These are phyloP conservation scores for Leccinum uliginosum DNA, from an alignment of 768 basidiomycete genomes.

Conservation along the genomic window DNA sequence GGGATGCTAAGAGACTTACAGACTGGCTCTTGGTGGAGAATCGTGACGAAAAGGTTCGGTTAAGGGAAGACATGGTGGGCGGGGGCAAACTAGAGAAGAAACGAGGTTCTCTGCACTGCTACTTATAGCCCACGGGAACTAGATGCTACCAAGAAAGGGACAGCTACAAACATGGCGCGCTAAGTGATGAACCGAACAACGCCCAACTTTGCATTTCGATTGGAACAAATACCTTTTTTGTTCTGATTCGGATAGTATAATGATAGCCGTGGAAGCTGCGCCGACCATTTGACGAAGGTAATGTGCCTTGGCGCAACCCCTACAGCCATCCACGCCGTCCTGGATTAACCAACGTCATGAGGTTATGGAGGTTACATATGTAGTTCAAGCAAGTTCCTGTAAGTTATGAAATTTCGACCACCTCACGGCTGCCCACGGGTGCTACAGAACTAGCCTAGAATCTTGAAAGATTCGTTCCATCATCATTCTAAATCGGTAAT, in stretches of 20 bases:
- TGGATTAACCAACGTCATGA: background rate
- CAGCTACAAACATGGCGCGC: slow-evolving; percentile 5
- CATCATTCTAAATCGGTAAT: background rate
- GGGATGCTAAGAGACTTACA: slow-evolving; percentile 14
- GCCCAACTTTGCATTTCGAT: slow-evolving; percentile 5
- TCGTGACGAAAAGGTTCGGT: slow-evolving; percentile 27
- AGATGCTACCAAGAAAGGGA: slow-evolving; percentile 16
- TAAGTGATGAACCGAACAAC: slow-evolving; percentile 21
- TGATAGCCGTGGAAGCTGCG: background rate
- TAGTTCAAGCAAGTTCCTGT: background rate
- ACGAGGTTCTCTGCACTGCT: background rate
- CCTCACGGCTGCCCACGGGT: background rate
- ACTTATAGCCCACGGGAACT: slow-evolving; percentile 24
- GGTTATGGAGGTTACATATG: background rate
- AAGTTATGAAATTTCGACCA: background rate
- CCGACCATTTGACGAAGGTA: background rate
- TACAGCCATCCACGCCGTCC: background rate
- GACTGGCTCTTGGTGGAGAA: slow-evolving; percentile 26
- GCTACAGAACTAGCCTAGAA: background rate
- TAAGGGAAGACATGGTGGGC: slow-evolving; percentile 26
- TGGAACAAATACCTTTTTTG: background rate
- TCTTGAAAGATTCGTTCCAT: background rate
- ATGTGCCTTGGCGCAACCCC: background rate
- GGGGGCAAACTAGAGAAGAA: slow-evolving; percentile 5
- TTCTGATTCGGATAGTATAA: slow-evolving; percentile 2